A percentile compares a stretch with the other conserved stretches of the same genome.
Conservation (phyloP, 495 filamentous ascomycete species). For the Xylaria intraflava region DNA sequence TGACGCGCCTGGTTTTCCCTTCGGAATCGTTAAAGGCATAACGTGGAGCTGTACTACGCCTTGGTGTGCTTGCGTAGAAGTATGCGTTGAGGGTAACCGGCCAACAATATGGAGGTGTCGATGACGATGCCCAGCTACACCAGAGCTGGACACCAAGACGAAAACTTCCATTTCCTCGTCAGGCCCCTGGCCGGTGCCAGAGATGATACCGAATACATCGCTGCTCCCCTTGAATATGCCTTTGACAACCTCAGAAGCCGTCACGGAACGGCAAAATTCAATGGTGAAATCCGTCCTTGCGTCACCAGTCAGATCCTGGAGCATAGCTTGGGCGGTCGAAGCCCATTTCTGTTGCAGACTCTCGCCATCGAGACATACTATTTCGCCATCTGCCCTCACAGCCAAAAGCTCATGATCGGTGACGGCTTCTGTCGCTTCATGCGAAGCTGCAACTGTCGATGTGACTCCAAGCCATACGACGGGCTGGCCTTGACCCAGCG, state of each 20-base stretch:
- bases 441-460: neutral
- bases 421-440: neutral
- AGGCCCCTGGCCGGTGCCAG: conserved; percentile 23
- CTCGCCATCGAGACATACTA: conserved; percentile 35
- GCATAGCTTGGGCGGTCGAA: conserved; percentile 25
- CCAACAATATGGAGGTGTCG: conserved; percentile 44
- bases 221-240: conserved; percentile 37
- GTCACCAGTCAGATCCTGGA: conserved; percentile 30
- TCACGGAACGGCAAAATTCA: conserved; percentile 33
- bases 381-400: conserved; percentile 33
- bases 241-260: conserved; percentile 36
- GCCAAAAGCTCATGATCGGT: conserved; percentile 27
- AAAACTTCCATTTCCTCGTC: conserved; percentile 36
- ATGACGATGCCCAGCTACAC: conserved; percentile 5
- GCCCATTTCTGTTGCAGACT: conserved; percentile 36
- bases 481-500: conserved; percentile 14
- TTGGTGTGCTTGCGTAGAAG: conserved; percentile 13
- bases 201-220: conserved; percentile 33
- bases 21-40: conserved; percentile 14
- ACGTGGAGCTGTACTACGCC: conserved; percentile 24
- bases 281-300: conserved; percentile 25
- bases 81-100: conserved; percentile 24
- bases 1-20: neutral
- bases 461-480: conserved; percentile 20
- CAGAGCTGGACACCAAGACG: conserved; percentile 33